A percentile compares a stretch with the other conserved stretches of the same genome.
Conservation (phyloP, 805 yeast species). For the Candida taoyuanica region DNA sequence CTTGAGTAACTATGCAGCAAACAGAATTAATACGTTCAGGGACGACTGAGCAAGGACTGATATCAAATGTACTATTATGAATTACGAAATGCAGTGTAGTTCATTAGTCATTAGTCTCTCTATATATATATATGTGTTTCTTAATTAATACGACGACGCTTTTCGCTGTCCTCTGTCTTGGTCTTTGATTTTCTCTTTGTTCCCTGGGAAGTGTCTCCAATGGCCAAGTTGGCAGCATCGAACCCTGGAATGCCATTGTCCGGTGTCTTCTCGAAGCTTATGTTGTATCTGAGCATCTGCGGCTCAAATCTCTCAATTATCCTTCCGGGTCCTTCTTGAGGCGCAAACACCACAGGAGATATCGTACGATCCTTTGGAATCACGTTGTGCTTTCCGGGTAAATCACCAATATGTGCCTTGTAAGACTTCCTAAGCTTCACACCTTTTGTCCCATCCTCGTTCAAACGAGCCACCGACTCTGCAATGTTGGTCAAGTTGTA, state of each 20-base stretch:
- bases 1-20: slow-evolving; percentile 22
- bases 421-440: slow-evolving; percentile 91
- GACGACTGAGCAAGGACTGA: slow-evolving; percentile 3
- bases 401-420: slow-evolving; percentile 83
- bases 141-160: slow-evolving; percentile 25
- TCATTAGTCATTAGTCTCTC: neutral
- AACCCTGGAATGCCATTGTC: slow-evolving; percentile 75
- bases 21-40: slow-evolving; percentile 23
- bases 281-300: slow-evolving; percentile 41
- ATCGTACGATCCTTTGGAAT: slow-evolving; percentile 48
- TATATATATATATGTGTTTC: neutral
- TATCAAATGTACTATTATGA: neutral
- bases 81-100: neutral
- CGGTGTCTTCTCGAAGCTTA: slow-evolving; percentile 61
- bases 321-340: slow-evolving; percentile 35
- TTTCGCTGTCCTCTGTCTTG: slow-evolving; percentile 27
- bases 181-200: slow-evolving; percentile 36
- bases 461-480: slow-evolving; percentile 77
- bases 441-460: slow-evolving; percentile 86
- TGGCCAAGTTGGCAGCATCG: slow-evolving; percentile 61
- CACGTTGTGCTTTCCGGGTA: slow-evolving; percentile 68
- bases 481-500: slow-evolving; percentile 69
- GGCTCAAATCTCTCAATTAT: slow-evolving; percentile 47
- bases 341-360: slow-evolving; percentile 34
- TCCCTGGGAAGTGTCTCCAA: slow-evolving; percentile 35